Evolutionary conservation across 768 basidiomycete genomes (phyloP).

Genomic region (Phanerochaete sordida): DNA sequence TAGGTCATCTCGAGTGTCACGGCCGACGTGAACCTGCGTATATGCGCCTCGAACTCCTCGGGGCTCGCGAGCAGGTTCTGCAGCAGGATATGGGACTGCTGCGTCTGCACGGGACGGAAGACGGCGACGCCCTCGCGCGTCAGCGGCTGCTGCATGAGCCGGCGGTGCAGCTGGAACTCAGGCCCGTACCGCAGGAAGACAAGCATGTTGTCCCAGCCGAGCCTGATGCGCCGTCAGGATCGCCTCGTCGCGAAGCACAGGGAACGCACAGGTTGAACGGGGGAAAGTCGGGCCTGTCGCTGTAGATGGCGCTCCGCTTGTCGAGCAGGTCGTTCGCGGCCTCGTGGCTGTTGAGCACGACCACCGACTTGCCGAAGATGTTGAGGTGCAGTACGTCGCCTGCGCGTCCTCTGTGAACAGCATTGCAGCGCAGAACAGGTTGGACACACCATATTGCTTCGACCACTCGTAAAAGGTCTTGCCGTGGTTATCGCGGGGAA

Average conservation of each 20-base stretch:
- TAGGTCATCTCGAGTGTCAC: constrained; percentile 30
- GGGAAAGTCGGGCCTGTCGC: constrained; percentile 33
- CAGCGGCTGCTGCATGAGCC: neutral
- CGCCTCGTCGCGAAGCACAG: neutral
- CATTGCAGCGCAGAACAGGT: neutral
- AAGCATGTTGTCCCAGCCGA: constrained; percentile 17
- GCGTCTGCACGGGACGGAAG: constrained; percentile 22
- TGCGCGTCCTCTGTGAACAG: neutral
- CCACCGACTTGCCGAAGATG: constrained; percentile 29
- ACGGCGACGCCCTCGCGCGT: constrained; percentile 9
- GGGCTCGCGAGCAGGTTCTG: constrained; percentile 24
- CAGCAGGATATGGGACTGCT: constrained; percentile 24
- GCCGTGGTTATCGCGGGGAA: constrained; percentile 27
- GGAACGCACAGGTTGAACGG: constrained; percentile 14
- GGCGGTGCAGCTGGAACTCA: constrained; percentile 15
- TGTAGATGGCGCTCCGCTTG: constrained; percentile 33
- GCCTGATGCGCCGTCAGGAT: neutral
- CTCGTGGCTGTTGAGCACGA: constrained; percentile 30
- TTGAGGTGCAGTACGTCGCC: constrained; percentile 31
- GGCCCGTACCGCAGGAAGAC: constrained; percentile 18
- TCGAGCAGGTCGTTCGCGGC: constrained; percentile 34
- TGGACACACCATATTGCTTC: constrained; percentile 22
- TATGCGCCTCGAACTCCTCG: neutral
- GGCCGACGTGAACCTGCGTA: constrained; percentile 20
- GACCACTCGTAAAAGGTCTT: constrained; percentile 29